Conservation (phyloP, 2,329 filamentous ascomycete genomes). For the Orbilia ellipsospora region DNA sequence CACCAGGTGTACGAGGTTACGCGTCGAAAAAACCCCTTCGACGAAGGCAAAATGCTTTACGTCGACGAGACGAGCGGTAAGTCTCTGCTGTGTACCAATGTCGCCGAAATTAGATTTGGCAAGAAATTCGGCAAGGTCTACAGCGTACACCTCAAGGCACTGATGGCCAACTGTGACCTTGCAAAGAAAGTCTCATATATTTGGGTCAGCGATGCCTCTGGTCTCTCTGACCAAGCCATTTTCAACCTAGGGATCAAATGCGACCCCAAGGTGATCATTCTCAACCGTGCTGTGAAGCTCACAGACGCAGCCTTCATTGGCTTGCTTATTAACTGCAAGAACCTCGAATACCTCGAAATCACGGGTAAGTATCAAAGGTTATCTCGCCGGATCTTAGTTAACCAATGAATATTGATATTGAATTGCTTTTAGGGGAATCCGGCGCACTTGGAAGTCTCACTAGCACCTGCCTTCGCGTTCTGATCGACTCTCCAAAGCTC, state of each 20-base stretch:
- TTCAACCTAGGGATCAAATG: conserved; percentile 13
- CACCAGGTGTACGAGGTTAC: too few species aligned
- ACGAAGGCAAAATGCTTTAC: too few species aligned
- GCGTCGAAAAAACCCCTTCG: too few species aligned
- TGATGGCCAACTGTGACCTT: neutral
- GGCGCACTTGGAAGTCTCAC: conserved; percentile 6
- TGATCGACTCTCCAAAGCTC: conserved; percentile 25
- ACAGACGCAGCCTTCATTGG: conserved; percentile 28
- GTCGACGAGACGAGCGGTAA: too few species aligned
- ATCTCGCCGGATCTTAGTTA: too few species aligned
- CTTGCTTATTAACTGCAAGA: conserved; percentile 21
- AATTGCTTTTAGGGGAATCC: neutral
- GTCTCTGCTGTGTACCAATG: too few species aligned
- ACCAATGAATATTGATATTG: too few species aligned
- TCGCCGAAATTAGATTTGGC: conserved; percentile 25
- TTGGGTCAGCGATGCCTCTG: conserved; percentile 9
- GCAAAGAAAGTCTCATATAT: conserved; percentile 8
- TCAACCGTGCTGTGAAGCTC: conserved; percentile 16
- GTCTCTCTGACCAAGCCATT: conserved; percentile 19
- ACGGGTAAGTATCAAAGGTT: conserved; percentile 20
- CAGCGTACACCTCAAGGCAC: conserved; percentile 3
- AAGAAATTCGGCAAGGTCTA: conserved; percentile 17
- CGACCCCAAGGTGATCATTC: conserved; percentile 26
- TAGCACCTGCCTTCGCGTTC: conserved; percentile 14
- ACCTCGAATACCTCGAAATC: conserved; percentile 35